Evolutionary conservation across 2,329 filamentous ascomycete species (phyloP).

Genomic region (Fusarium sp.): DNA sequence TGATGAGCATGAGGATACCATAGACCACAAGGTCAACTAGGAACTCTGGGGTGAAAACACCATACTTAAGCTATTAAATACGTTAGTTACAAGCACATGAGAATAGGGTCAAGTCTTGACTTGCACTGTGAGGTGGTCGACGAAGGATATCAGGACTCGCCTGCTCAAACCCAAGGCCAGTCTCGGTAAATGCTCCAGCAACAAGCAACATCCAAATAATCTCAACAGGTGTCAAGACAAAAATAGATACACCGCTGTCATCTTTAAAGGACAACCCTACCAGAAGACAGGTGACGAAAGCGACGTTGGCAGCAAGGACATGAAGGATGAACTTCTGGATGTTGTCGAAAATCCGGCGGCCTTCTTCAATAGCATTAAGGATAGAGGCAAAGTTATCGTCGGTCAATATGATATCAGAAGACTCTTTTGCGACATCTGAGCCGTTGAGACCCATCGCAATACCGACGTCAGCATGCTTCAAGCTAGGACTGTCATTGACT

Average conservation of each 20-base stretch:
- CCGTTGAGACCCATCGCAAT: conserved; percentile 75
- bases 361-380: conserved; percentile 67
- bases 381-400: conserved; percentile 72
- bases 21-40: conserved; percentile 71
- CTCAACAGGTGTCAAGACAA: conserved; percentile 75
- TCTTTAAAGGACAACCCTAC: conserved; percentile 78
- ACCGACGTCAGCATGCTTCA: conserved; percentile 74
- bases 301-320: conserved; percentile 73
- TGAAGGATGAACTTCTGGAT: conserved; percentile 78
- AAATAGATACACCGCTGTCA: conserved; percentile 69
- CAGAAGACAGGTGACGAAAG: conserved; percentile 72
- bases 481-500: conserved; percentile 75
- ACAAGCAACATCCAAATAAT: conserved; percentile 82
- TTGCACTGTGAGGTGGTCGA: conserved; percentile 62
- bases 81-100: not conserved
- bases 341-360: conserved; percentile 75
- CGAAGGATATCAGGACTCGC: conserved; percentile 74
- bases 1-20: conserved; percentile 70
- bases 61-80: conserved; percentile 50
- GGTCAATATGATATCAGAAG: conserved; percentile 72
- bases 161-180: conserved; percentile 76
- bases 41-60: conserved; percentile 73
- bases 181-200: conserved; percentile 75
- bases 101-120: not conserved
- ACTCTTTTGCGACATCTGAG: conserved; percentile 76